Percentiles rank a stretch among this genome's conserved stretches.
These are phyloP conservation scores for Alternaria arbusti DNA, from an alignment of 2,329 filamentous ascomycete genomes.

Conservation along the genomic window DNA sequence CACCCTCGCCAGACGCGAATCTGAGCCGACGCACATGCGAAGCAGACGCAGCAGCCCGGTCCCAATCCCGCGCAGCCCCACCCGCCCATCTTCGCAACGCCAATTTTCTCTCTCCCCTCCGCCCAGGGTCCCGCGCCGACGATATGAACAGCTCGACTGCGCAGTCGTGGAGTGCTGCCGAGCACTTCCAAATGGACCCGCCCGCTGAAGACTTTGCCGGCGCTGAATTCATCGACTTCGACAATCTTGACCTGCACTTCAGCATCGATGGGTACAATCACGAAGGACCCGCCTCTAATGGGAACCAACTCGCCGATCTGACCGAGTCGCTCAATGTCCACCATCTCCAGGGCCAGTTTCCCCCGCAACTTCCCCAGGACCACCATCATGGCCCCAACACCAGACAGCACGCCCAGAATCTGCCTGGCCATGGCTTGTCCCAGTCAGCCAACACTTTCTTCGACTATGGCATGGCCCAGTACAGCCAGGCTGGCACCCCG, in stretches of 20 bases:
- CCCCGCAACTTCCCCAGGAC: conserved; percentile 33
- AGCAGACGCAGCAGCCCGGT: background rate
- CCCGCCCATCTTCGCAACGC: conserved; percentile 11
- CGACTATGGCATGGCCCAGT: conserved; percentile 43
- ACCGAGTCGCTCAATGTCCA: conserved; percentile 42
- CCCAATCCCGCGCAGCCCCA: conserved; percentile 11
- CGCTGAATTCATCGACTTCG: conserved; percentile 51
- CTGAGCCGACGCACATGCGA: conserved; percentile 4
- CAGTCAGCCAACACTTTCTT: conserved; percentile 39
- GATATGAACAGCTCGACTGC: conserved; percentile 42
- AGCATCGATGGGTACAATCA: conserved; percentile 35
- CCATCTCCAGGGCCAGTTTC: conserved; percentile 41
- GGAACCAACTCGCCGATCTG: conserved; percentile 40
- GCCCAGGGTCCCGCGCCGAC: conserved; percentile 20
- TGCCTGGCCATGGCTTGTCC: conserved; percentile 24
- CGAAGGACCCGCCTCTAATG: conserved; percentile 23
- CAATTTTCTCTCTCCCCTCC: conserved; percentile 15
- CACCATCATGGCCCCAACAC: conserved; percentile 28
- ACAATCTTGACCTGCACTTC: conserved; percentile 42
- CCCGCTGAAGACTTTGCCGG: conserved; percentile 52
- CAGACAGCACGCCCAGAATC: conserved; percentile 21
- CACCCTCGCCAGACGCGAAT: background rate
- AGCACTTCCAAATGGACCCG: conserved; percentile 51
- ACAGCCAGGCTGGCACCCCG: conserved; percentile 45
- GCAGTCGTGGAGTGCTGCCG: conserved; percentile 48